A percentile compares a stretch with the other conserved stretches of the same genome.
phyloP scores from a whole-genome alignment of 768 basidiomycete genomes.

The Tulasnella sp. region DNA sequence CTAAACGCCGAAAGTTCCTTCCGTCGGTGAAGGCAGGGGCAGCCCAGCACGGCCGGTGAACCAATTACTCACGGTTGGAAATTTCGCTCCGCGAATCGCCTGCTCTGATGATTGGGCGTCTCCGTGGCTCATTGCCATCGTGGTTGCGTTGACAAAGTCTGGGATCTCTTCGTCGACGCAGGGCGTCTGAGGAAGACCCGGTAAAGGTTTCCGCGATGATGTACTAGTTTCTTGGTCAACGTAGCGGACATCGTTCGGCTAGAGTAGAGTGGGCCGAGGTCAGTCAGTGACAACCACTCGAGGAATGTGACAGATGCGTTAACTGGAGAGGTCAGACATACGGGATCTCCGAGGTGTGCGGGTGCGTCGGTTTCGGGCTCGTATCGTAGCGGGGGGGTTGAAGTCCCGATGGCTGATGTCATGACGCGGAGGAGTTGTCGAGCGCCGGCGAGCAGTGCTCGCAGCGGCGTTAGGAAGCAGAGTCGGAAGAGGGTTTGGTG shows the following conservation, averaged over 20 bases:
- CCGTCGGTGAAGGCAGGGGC: neutral
- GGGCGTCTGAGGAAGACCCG: slow-evolving; percentile 2
- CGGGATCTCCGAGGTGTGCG: neutral
- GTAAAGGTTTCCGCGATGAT: neutral
- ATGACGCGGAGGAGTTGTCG: neutral
- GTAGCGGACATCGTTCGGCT: neutral
- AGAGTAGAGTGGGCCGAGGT: neutral
- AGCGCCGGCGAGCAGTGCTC: neutral
- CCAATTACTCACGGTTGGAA: slow-evolving; percentile 25
- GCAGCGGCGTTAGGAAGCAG: neutral
- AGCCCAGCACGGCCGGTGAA: neutral
- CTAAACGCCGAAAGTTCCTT: neutral
- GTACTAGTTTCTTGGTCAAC: slow-evolving; percentile 24
- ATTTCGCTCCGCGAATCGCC: slow-evolving; percentile 22
- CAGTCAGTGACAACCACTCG: neutral
- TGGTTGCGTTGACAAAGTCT: slow-evolving; percentile 19
- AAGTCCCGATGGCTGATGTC: neutral
- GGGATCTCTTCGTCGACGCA: slow-evolving; percentile 20
- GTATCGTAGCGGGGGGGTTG: neutral
- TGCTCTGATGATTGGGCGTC: slow-evolving; percentile 24
- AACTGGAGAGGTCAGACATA: neutral
- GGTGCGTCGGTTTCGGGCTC: neutral
- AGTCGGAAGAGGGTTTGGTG: neutral
- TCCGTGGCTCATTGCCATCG: slow-evolving; percentile 21
- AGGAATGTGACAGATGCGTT: neutral